These are phyloP conservation scores for Hortaea sp. DNA, from an alignment of 2,329 filamentous ascomycete species.

Conservation along the genomic window DNA sequence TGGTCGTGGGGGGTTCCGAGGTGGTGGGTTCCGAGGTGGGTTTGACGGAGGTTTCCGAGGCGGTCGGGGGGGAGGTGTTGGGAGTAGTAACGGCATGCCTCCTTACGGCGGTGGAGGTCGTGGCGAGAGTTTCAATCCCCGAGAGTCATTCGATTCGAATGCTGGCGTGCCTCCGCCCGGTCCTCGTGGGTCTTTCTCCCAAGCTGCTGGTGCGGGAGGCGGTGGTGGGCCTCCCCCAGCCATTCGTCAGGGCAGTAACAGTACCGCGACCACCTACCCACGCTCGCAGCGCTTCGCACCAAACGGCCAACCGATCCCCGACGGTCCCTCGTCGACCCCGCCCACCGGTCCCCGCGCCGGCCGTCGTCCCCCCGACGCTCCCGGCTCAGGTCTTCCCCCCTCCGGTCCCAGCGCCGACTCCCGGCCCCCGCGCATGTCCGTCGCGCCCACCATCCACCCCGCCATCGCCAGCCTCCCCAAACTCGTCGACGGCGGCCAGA, in stretches of 20 bases:
- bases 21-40: slow-evolving; percentile 26
- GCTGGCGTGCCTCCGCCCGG: slow-evolving; percentile 20
- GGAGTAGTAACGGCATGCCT: background rate
- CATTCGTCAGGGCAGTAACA: slow-evolving; percentile 34
- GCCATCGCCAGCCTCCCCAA: slow-evolving; percentile 34
- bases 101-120: background rate
- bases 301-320: slow-evolving; percentile 20
- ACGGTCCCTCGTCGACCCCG: slow-evolving; percentile 4
- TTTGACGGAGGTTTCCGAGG: slow-evolving; percentile 18
- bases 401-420: background rate
- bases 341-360: background rate
- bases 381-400: background rate
- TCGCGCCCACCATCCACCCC: slow-evolving; percentile 15
- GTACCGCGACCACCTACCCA: slow-evolving; percentile 35
- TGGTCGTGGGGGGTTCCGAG: slow-evolving; percentile 20
- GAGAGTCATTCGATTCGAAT: background rate
- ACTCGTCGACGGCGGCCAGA: slow-evolving; percentile 34
- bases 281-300: slow-evolving; percentile 35
- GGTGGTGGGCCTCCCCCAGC: slow-evolving; percentile 15
- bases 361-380: background rate
- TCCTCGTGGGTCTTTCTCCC: slow-evolving; percentile 22
- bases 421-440: background rate
- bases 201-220: slow-evolving; percentile 1
- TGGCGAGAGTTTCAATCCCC: background rate
- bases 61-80: slow-evolving; percentile 2